These are phyloP conservation scores for Beauveria australis DNA, from an alignment of 2,329 filamentous ascomycete species.

Conservation along the genomic window DNA sequence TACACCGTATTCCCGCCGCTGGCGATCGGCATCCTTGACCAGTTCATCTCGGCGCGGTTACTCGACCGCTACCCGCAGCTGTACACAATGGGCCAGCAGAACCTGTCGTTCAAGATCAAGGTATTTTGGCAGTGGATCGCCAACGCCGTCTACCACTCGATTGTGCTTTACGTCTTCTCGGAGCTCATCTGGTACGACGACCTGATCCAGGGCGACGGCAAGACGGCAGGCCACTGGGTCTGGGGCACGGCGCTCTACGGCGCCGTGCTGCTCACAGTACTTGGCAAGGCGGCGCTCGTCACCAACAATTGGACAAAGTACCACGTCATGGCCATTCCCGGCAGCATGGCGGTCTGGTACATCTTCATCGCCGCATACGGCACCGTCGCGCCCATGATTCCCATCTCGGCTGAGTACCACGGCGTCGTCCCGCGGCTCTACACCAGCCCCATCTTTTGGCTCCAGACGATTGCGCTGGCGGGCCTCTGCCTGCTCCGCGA, in stretches of 20 bases:
- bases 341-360: conserved; percentile 86
- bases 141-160: conserved; percentile 92
- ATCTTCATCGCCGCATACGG: conserved; percentile 83
- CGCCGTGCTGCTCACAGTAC: conserved; percentile 82
- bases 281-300: conserved; percentile 89
- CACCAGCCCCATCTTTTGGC: conserved; percentile 78
- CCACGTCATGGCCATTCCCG: conserved; percentile 88
- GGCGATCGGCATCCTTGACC: conserved; percentile 91
- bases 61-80: conserved; percentile 94
- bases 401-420: conserved; percentile 74
- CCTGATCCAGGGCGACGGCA: conserved; percentile 68
- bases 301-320: conserved; percentile 99
- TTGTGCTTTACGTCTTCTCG: conserved; percentile 82
- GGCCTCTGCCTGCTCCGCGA: conserved; percentile 78
- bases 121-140: conserved; percentile 89
- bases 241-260: conserved; percentile 97
- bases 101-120: conserved; percentile 86
- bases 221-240: conserved; percentile 87
- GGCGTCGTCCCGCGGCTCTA: conserved; percentile 79
- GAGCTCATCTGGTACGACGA: conserved; percentile 78
- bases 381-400: conserved; percentile 72
- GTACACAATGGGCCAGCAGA: conserved; percentile 87
- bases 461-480: conserved; percentile 76
- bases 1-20: conserved; percentile 92
- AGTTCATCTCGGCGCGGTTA: conserved; percentile 89